Conservation (phyloP, 257 asterid species). For the Solanum bulbocastanum region DNA sequence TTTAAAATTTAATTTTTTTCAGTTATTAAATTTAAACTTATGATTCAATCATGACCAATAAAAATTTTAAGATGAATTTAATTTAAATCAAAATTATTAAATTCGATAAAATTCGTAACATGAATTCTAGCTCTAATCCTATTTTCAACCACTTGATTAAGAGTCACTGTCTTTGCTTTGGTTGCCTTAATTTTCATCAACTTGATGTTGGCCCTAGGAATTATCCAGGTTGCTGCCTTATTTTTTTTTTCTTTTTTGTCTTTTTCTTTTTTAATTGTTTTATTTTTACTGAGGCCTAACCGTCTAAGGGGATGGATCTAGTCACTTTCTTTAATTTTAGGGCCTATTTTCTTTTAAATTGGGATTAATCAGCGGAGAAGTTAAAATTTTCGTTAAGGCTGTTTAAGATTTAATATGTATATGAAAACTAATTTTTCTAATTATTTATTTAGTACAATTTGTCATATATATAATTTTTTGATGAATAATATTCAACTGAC, state of each 20-base stretch:
- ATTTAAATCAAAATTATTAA: not conserved
- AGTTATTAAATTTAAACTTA: not conserved
- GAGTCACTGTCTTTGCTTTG: not conserved
- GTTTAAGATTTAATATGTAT: too few species aligned
- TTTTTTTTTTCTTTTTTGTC: not conserved
- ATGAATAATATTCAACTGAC: too few species aligned
- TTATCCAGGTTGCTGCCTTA: not conserved
- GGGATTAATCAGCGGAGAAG: too few species aligned
- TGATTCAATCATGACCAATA: not conserved
- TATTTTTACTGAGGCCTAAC: not conserved
- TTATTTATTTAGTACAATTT: too few species aligned
- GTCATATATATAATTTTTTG: too few species aligned
- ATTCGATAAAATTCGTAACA: not conserved
- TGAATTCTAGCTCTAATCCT: not conserved
- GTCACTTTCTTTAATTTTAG: not conserved
- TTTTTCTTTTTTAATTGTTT: not conserved
- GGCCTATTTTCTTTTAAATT: not conserved
- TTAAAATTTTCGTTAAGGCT: too few species aligned
- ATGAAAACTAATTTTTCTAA: too few species aligned
- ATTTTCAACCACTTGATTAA: not conserved
- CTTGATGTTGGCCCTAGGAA: not conserved
- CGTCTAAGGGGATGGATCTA: not conserved
- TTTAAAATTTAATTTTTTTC: not conserved
- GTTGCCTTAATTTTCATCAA: not conserved
- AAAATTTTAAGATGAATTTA: fast-evolving